A percentile compares a stretch with the other conserved stretches of the same genome.
phyloP scores from a whole-genome alignment of 495 filamentous ascomycete species.

The Aspergillus ellipticus region DNA sequence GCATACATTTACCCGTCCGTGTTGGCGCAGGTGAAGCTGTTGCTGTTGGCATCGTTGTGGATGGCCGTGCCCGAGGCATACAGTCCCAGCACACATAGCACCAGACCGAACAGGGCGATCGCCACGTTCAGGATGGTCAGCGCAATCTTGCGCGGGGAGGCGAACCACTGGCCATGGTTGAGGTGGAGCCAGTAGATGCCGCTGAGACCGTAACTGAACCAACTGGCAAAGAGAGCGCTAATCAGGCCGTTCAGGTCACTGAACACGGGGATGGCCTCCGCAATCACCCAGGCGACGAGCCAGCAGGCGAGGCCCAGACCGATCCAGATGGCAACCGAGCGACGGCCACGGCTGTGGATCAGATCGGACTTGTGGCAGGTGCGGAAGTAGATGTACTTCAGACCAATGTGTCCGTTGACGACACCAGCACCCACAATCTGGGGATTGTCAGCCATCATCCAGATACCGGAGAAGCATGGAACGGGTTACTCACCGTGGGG shows the following conservation, averaged over 20 bases:
- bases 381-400: constrained; percentile 64
- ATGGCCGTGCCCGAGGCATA: constrained; percentile 41
- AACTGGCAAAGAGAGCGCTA: constrained; percentile 36
- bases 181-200: constrained; percentile 44
- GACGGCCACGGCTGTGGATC: constrained; percentile 54
- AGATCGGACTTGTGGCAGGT: constrained; percentile 52
- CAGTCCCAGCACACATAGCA: constrained; percentile 33
- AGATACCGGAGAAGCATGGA: not conserved
- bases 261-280: constrained; percentile 70
- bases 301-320: constrained; percentile 54
- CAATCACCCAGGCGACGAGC: constrained; percentile 65
- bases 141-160: constrained; percentile 30
- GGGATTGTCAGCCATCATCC: not conserved
- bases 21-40: constrained; percentile 34
- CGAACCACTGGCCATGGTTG: constrained; percentile 32
- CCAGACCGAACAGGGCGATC: constrained; percentile 25
- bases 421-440: constrained; percentile 38
- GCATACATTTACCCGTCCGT: constrained; percentile 18
- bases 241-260: constrained; percentile 57
- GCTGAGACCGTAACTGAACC: constrained; percentile 43
- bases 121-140: constrained; percentile 26
- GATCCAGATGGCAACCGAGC: constrained; percentile 51
- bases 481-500: constrained; percentile 51
- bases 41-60: constrained; percentile 29
- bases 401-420: constrained; percentile 59